Base-by-base conservation (phyloP, 140 eudicot genomes). In the Eryngium alpinum region DNA sequence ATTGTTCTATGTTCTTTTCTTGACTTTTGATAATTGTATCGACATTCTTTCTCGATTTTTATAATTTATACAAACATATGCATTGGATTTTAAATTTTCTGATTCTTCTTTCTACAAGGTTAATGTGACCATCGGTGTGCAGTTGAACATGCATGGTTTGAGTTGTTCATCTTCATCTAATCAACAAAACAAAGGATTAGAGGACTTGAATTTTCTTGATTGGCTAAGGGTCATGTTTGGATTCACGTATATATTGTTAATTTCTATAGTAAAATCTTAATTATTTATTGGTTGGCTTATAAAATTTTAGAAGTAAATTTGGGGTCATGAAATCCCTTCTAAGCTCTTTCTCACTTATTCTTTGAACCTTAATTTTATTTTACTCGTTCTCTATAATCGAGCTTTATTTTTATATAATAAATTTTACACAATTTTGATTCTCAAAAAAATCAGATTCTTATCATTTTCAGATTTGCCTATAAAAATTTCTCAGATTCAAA, bases 141-240 rank as follows among this genome's bases (percentile, higher is more conserved):
- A 93, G 63, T 32, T 86, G 84, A 93, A 96, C 85, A 90, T 89
- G 11, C 87, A 88, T 57, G 93, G 96, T 59, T 86, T 96, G 63
- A 89, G 60, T 74, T 96, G 97, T 93, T 98, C 99, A 31, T 79
- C 91, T 27, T 88, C 98, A 33, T 92, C 86, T 86, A 96, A 96
- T 76, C 96, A 93, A 81, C 86, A 88, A 29, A 85, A 84, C 80
- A 93, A 91, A 89, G 89, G 83, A 87, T 75, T 96, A 16, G 93
- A 94, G 87, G 97, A 90, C 49, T 60, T 90, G 86, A 98, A 96
- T 83, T 87, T 96, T 81, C 97, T 96, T 70, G 99, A 96, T 84
- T 96, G 99, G 99, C 85, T 96, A 72, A 93, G 90, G 82, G 97
- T 96, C 77, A 91, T 89, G 99, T 96, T 96, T 78, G 99, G 99